phyloP scores from a whole-genome alignment of 306 rosid species.

The Trichosanthes truncata region DNA sequence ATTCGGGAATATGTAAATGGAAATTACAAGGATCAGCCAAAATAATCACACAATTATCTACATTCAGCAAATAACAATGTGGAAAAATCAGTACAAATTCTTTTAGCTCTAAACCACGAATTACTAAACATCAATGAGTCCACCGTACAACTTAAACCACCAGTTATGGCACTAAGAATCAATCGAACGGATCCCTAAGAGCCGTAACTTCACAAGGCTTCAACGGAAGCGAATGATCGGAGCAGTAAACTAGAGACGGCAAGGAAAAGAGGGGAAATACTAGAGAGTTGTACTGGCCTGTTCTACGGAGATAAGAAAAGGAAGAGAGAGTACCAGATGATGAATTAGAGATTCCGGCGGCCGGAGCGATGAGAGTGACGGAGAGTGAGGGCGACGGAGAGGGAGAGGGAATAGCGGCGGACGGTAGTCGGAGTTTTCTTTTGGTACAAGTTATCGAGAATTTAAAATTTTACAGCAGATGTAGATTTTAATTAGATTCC shows the following conservation, averaged over 20 bases:
- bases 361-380: background rate
- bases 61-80: background rate
- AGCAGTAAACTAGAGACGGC: background rate
- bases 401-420: background rate
- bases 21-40: background rate
- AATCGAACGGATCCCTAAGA: background rate
- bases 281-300: no score
- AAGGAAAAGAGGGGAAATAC: background rate
- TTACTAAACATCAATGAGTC: background rate
- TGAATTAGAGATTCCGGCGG: background rate
- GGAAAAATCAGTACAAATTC: background rate
- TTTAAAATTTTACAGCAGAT: background rate
- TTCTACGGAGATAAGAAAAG: background rate
- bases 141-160: background rate
- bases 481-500: background rate
- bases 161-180: background rate
- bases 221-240: background rate
- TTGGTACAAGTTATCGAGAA: background rate
- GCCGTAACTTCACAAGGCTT: background rate
- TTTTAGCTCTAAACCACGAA: background rate
- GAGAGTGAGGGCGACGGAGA: background rate
- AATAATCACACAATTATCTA: background rate
- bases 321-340: background rate
- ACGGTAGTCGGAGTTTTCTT: background rate
- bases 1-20: background rate